Evolutionary conservation across 148 eudicot genomes (phyloP).

Genomic region (Agrostemma githago): DNA sequence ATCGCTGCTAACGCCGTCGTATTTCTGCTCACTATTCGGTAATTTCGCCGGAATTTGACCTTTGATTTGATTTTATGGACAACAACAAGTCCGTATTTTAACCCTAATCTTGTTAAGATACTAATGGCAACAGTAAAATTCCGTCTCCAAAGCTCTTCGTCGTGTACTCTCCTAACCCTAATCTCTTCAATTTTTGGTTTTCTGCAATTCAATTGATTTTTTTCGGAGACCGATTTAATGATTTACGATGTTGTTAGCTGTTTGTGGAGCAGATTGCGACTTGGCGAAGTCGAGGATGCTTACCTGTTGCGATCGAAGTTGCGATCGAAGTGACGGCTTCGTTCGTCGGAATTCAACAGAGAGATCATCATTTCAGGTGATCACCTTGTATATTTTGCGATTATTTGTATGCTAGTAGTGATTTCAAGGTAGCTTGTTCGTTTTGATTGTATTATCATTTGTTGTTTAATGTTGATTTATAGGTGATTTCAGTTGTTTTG

Average conservation of each 20-base stretch:
- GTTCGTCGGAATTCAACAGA: conserved; percentile 66
- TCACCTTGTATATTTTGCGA: background rate
- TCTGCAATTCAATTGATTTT: background rate
- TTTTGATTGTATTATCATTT: background rate
- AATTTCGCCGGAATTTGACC: too few species aligned
- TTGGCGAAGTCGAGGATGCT: conserved; percentile 87
- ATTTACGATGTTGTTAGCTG: background rate
- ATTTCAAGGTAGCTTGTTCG: background rate
- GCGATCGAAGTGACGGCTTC: conserved; percentile 67
- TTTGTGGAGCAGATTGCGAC: conserved; percentile 44
- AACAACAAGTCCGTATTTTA: conserved; percentile 25
- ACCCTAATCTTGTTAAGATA: too few species aligned
- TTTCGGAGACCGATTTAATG: too few species aligned
- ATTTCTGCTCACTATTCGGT: too few species aligned
- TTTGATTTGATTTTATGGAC: background rate
- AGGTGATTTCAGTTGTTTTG: background rate
- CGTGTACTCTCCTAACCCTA: conserved; percentile 32
- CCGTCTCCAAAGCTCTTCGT: conserved; percentile 46
- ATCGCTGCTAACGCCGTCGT: background rate
- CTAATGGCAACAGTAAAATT: background rate
- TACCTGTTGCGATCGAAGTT: conserved; percentile 56
- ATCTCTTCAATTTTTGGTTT: background rate
- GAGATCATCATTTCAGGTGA: conserved; percentile 63
- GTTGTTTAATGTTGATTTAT: background rate
- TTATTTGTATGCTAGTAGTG: background rate